Evolutionary conservation across 2,329 filamentous ascomycete genomes (phyloP), one percentile per base, ranked within the genome.

Genomic region (Trichoderma sp.): DNA sequence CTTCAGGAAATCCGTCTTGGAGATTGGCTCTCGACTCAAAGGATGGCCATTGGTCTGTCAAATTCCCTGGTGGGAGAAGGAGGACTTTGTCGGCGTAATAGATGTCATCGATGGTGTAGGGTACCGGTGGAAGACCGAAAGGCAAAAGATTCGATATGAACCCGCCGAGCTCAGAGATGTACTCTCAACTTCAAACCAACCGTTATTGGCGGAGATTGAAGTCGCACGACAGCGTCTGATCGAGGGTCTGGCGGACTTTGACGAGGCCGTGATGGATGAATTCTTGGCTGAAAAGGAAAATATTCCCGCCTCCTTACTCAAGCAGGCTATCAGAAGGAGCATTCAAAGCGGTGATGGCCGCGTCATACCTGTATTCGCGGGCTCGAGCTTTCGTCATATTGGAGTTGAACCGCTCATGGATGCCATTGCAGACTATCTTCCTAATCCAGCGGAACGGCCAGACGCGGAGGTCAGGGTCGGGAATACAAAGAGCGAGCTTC

Each of bases 401-500:
- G 95, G 95, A 8, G 93, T 98, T 4, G 93, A 97, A 77, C 93
- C 94, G 32, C 83, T 99, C 25, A 86, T 98, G 64, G 93, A 98
- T 77, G 92, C 92, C 42, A 89, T 98, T 13, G 88, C 93, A 9
- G 92, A 97, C 74, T 90, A 97, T 54, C 84, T 98, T 2, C 95
- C 95, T 0, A 92, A 89, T 71, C 95, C 95, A 0, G 80, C 84
- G 1, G 93, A 97, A 75, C 85, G 92, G 19, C 91, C 92, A 9
- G 91, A 94, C 74, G 86, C 93, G 0, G 89, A 93, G 72, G 87
- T 97, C 61, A 91, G 87, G 61, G 81, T 94, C 3, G 90, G 88
- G 0, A 81, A 86, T n/a, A 83, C 84, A 0, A 78, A 76, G 39
- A 70, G 78, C 3, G 73, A 72, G 6, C 71, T 81, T 2, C 66